A percentile compares a stretch with the other conserved stretches of the same genome.
phyloP scores from a whole-genome alignment of 2,329 filamentous ascomycete species.

The Capronia americana region DNA sequence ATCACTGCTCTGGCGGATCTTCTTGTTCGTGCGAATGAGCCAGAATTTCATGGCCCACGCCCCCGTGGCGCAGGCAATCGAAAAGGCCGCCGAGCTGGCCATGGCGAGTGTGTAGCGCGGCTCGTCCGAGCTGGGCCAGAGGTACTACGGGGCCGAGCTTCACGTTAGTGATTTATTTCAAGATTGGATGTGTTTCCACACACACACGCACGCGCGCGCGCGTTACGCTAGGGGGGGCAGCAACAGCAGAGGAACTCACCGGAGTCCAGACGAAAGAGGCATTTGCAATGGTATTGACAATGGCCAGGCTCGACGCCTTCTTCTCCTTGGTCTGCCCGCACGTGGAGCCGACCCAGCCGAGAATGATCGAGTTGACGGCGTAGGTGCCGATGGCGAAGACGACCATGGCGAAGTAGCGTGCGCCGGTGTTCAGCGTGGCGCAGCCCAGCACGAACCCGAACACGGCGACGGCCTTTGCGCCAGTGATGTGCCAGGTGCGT shows the following conservation, averaged over 20 bases:
- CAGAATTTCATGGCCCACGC: conserved; percentile 24
- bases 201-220: too few species aligned
- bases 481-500: conserved; percentile 70
- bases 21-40: conserved; percentile 18
- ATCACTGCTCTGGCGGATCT: conserved; percentile 10
- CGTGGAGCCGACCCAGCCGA: conserved; percentile 56
- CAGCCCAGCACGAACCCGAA: conserved; percentile 41
- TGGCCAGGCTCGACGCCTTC: conserved; percentile 50
- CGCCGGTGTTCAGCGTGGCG: conserved; percentile 54
- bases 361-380: conserved; percentile 49
- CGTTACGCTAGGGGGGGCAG: too few species aligned
- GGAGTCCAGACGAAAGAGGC: conserved; percentile 71
- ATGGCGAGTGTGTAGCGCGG: conserved; percentile 45
- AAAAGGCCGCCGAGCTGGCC: conserved; percentile 18
- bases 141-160: conserved; percentile 57
- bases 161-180: not conserved
- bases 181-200: too few species aligned
- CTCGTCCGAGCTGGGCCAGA: conserved; percentile 61
- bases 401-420: conserved; percentile 43
- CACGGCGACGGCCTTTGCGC: conserved; percentile 67
- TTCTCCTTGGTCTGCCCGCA: conserved; percentile 62
- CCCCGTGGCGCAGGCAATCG: conserved; percentile 11
- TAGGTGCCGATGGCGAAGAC: conserved; percentile 44
- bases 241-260: conserved; percentile 4
- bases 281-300: conserved; percentile 67